These are phyloP conservation scores for Papiliotrema flavescens DNA, from an alignment of 1,284 basidiomycete species.

Conservation along the genomic window DNA sequence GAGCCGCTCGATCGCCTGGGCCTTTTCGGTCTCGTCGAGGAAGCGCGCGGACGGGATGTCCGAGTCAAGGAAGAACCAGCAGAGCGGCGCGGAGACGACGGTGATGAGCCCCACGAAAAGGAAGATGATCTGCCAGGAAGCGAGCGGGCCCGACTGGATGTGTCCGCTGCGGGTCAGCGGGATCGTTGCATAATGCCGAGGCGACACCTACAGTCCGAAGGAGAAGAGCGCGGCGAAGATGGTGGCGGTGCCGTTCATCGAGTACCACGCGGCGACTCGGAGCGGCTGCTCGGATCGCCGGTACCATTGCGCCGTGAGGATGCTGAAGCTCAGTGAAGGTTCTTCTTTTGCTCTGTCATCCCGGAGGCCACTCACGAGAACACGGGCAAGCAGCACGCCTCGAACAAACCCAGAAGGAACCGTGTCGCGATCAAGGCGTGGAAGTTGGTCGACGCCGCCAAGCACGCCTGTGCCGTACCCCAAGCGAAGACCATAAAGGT, in stretches of 20 bases:
- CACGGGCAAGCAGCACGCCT: conserved; percentile 47
- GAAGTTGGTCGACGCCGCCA: conserved; percentile 32
- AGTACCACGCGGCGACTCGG: conserved; percentile 45
- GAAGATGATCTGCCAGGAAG: conserved; percentile 48
- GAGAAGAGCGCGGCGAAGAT: conserved; percentile 41
- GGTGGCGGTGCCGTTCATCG: conserved; percentile 45
- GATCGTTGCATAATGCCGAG: background rate
- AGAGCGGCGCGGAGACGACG: conserved; percentile 39
- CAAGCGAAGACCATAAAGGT: conserved; percentile 37
- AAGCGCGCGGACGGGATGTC: conserved; percentile 44
- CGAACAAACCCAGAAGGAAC: conserved; percentile 48
- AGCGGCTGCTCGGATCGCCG: conserved; percentile 47
- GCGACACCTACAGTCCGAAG: conserved; percentile 29
- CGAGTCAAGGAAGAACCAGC: conserved; percentile 41
- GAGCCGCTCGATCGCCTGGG: conserved; percentile 48
- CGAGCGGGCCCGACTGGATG: conserved; percentile 30
- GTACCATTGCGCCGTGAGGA: conserved; percentile 49
- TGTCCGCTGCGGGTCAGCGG: conserved; percentile 24
- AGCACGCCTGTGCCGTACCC: conserved; percentile 34
- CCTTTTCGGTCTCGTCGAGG: conserved; percentile 43
- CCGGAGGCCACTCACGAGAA: conserved; percentile 25
- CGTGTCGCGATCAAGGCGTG: conserved; percentile 35
- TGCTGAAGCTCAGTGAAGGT: background rate
- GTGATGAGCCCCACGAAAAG: conserved; percentile 45
- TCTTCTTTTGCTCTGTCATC: background rate